Conservation (phyloP, 768 basidiomycete genomes). For the Asterophora parasitica region DNA sequence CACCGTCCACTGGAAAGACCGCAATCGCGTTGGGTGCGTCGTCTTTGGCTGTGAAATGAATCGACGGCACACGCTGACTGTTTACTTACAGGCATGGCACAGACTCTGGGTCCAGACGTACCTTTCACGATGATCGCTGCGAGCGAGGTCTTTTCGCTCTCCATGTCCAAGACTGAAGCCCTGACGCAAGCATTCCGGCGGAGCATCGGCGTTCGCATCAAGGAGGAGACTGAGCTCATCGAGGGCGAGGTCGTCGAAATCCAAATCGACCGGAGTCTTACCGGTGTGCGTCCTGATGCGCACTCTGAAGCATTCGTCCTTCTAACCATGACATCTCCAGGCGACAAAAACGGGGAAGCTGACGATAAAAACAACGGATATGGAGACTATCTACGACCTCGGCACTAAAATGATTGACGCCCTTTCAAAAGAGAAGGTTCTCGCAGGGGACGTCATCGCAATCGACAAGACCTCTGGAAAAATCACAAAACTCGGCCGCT, state of each 20-base stretch:
- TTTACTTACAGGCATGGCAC: constrained; percentile 87
- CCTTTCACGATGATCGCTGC: constrained; percentile 98
- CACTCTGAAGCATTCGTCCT: constrained; percentile 1
- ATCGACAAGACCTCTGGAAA: constrained; percentile 98
- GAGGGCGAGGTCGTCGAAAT: constrained; percentile 99
- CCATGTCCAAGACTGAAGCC: constrained; percentile 98
- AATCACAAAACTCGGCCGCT: constrained; percentile 92
- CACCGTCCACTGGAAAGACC: constrained; percentile 96
- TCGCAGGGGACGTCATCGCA: constrained; percentile 90
- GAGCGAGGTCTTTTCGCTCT: constrained; percentile 96
- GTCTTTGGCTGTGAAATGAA: constrained; percentile 18
- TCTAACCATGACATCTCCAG: constrained; percentile 33
- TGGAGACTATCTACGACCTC: constrained; percentile 99
- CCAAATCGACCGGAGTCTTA: constrained; percentile 94
- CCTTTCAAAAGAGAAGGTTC: constrained; percentile 93
- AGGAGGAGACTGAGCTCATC: constrained; percentile 95
- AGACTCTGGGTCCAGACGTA: constrained; percentile 88
- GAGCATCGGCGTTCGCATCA: constrained; percentile 95
- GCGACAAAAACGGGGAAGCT: constrained; percentile 97
- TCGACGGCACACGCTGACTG: neutral
- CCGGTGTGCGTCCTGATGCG: constrained; percentile 59
- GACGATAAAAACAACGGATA: constrained; percentile 97
- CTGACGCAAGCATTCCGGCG: constrained; percentile 94
- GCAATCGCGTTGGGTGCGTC: constrained; percentile 90
- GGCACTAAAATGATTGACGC: constrained; percentile 99